Evolutionary conservation across 495 filamentous ascomycete genomes (phyloP), one percentile per base, ranked within the genome.

Genomic region (Acidomyces sp.): DNA sequence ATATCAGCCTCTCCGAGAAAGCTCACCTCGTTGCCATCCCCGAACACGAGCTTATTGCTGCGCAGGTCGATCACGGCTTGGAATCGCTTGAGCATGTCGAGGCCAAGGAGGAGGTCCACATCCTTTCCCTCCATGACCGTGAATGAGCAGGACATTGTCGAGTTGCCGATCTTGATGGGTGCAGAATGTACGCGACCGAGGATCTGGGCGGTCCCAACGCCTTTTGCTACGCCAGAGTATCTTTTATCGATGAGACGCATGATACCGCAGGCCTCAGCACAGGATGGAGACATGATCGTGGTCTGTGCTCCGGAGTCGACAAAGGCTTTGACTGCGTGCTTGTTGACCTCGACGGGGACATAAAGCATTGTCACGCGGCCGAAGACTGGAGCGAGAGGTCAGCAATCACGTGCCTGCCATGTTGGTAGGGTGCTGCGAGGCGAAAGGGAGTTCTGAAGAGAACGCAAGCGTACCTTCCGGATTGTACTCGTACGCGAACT

Each of bases 51-150:
- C 22, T 74, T 77, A 44, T 80, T 78, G 53, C 75, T 77, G 45
- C 70, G 66, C 6, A 99, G 72, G 54, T 99, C 92, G 48, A 99
- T 85, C 43, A 71, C 82, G 3, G 88, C 90, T 60, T 93, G 88
- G 58, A 94, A 83, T 22, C 92, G 72, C 60, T 85, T 93, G 36
- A 96, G 65, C 82, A 99, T 99, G 57, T 99, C 90, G 32, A 99
- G 65, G 4, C 90, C 90, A 9, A 99, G 69, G 6, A 99, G 71
- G 9, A 99, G 67, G 52, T 96, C 90, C n/a, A 96, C 90, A 43
- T 82, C 77, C 61, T 96, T 99, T 25, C 90, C 90, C 62, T 99
- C 90, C 90, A 99, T 95, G 48, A 99, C 90, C n/a, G 92, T 96
- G 61, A 99, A 99, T 34, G 81, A 82, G 66, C 86, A 95, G 0